These are phyloP conservation scores for Camelina laxa DNA, from an alignment of 345 rosid species.

Conservation along the genomic window DNA sequence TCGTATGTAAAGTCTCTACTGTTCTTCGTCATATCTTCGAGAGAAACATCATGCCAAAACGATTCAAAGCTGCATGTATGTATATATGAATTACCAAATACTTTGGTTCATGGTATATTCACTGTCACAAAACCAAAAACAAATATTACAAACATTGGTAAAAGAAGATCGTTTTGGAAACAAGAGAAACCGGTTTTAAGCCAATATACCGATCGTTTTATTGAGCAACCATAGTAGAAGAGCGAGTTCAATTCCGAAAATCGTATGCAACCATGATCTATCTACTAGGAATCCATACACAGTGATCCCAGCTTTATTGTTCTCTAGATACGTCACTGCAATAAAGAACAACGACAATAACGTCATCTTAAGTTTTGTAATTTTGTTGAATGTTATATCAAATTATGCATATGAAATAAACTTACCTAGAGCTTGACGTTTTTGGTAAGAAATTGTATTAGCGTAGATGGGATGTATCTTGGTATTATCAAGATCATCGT, in stretches of 20 bases:
- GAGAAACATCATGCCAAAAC: conserved; percentile 26
- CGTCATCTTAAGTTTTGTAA: not conserved
- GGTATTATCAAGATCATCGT: conserved; percentile 65
- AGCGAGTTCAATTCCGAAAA: conserved; percentile 79
- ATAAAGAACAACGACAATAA: not conserved
- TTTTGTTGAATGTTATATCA: not conserved
- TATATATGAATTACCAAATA: conserved; percentile 8
- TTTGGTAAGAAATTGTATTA: conserved; percentile 78
- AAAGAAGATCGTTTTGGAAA: not conserved
- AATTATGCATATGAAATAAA: not conserved
- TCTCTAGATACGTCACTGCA: conserved; percentile 84
- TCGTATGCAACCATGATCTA: conserved; percentile 82
- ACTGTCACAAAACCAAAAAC: conserved; percentile 34
- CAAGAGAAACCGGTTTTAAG: conserved; percentile 5
- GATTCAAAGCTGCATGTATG: conserved; percentile 11
- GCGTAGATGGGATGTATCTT: conserved; percentile 64
- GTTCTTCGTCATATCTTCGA: conserved; percentile 8
- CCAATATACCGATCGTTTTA: conserved; percentile 68
- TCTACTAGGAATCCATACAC: conserved; percentile 83
- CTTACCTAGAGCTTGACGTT: conserved; percentile 87
- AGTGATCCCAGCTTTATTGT: conserved; percentile 87
- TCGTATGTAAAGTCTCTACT: conserved; percentile 16
- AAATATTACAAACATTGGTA: conserved; percentile 5
- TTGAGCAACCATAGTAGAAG: conserved; percentile 90
- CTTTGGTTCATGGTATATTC: conserved; percentile 39